Percentiles rank a stretch among this genome's conserved stretches.
Evolutionary conservation across 2,329 filamentous ascomycete genomes (phyloP).

Genomic region (Cladosporium oxysporum): DNA sequence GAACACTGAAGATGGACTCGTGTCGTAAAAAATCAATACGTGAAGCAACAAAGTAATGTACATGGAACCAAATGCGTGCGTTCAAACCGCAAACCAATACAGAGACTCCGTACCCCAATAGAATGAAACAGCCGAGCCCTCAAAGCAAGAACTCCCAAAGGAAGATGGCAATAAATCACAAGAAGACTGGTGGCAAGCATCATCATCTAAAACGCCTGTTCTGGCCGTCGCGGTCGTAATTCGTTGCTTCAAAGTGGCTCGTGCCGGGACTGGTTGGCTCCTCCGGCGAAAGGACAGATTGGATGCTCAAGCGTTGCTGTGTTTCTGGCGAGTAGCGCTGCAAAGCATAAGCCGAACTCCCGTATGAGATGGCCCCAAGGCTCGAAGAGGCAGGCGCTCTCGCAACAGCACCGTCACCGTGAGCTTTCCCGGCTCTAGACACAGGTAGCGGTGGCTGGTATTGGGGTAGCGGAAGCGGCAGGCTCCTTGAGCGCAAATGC

Average conservation of each 20-base stretch:
- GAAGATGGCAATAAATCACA: neutral
- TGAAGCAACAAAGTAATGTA: neutral
- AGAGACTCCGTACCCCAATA: neutral
- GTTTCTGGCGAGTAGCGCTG: slow-evolving; percentile 17
- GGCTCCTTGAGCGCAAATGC: slow-evolving; percentile 35
- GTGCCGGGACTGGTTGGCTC: slow-evolving; percentile 8
- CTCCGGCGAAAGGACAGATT: slow-evolving; percentile 22
- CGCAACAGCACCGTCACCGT: neutral
- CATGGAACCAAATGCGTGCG: neutral
- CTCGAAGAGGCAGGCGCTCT: neutral
- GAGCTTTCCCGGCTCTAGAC: slow-evolving; percentile 15
- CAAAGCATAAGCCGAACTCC: neutral
- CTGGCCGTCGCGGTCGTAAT: neutral
- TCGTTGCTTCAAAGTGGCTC: neutral
- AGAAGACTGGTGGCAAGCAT: neutral
- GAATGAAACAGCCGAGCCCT: neutral
- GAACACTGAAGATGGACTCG: neutral
- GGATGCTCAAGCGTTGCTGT: slow-evolving; percentile 17
- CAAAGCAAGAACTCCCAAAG: neutral
- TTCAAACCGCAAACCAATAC: neutral
- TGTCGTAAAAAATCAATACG: neutral
- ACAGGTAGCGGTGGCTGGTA: slow-evolving; percentile 40
- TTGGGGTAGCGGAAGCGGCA: slow-evolving; percentile 37
- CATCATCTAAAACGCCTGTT: neutral
- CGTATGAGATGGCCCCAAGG: neutral